Base-by-base conservation (phyloP, 73 alveolate genomes). In the Paramecium primaurelia region DNA sequence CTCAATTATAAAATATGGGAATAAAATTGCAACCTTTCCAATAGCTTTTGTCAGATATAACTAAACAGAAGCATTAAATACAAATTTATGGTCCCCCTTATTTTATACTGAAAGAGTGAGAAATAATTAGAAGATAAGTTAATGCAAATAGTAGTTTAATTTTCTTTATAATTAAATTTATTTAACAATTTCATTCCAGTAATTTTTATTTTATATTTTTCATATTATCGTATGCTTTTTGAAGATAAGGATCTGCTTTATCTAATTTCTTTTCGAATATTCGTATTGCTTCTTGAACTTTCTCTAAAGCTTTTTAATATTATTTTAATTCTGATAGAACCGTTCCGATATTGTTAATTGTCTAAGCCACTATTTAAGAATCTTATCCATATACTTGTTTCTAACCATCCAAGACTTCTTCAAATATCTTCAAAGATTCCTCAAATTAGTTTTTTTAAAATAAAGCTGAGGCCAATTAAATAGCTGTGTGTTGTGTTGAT, bases 61-160 rank as follows among this genome's bases (percentile, higher is more conserved):
- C 0, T 22, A 22, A 22, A 22, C 25, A 22, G 25, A 22, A 22
- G 25, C 25, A 22, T 22, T 22, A 22, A 22, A 22, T 22, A 22
- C 25, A 22, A 22, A 22, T 22, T 22, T 22, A 0, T 22, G 25
- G 25, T 22, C 25, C 45, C 8, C 8, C 45, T 38, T 38, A 2
- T 4, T 51, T 51, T 12, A 14, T 14, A 3, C 18, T 51, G 25
- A 14, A 0, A 51, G 68, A 36, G 77, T 94, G 92, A 87, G 93
- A 88, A 9, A 69, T 69, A 11, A 86, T 34, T 69, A 42, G 95
- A 91, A 91, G 95, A 91, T 37, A 92, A 22, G 18, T 60, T 60
- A 0, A 60, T 60, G 25, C 45, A 60, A 60, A 60, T 60, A 30
- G 45, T 60, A 20, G 83, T 12, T 30, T 25, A 60, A 60, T 60